Evolutionary conservation across 73 alveolate genomes (phyloP), one percentile per base, ranked within the genome.

Genomic region (Breviolum minutum): DNA sequence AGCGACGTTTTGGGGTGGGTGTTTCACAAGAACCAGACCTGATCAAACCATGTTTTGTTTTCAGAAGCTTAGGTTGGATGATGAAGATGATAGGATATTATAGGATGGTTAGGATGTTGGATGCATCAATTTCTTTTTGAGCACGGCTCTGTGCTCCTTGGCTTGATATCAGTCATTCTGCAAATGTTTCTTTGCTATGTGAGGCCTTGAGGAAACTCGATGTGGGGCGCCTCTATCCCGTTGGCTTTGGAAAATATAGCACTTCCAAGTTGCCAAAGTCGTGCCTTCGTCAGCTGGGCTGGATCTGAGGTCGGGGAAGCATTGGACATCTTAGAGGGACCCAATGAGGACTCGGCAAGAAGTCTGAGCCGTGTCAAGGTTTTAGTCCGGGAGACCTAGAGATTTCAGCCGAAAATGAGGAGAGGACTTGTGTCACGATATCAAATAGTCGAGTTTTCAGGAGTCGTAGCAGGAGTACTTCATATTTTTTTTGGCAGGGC

Each of bases 321-420:
- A 9, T 71, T 92, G 66, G 98, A 92, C 79, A 63, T 92, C 68
- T 16, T 92, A 64, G 98, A 92, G 73, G 98, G 98, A 26, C 98
- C 98, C 79, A 74, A 63, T 29, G 98, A 92, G 90, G 98, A 92
- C 81, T 9, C 98, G 13, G 90, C 66, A 19, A 80, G 98, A 29
- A 74, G 90, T 32, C 98, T 92, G 68, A 92, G 98, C 90, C 89
- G 98, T 5, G 98, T 74, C 69, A 73, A 76, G 62, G 98, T 92
- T 8, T 62, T 70, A 63, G 96, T 68, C 40, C 32, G 70, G 95
- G 76, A 17, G 61, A 86, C 27, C 77, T 8, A 70, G 77, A 24
- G 95, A 6, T 83, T 27, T 71, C 14, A 71, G 54, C 54, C 54
- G 54, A 40, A 40, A 40, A 40, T 40, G 54, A 40, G 54, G 54